Evolutionary conservation across 768 basidiomycete species (phyloP).

Genomic region (Lactarius akahatsu): DNA sequence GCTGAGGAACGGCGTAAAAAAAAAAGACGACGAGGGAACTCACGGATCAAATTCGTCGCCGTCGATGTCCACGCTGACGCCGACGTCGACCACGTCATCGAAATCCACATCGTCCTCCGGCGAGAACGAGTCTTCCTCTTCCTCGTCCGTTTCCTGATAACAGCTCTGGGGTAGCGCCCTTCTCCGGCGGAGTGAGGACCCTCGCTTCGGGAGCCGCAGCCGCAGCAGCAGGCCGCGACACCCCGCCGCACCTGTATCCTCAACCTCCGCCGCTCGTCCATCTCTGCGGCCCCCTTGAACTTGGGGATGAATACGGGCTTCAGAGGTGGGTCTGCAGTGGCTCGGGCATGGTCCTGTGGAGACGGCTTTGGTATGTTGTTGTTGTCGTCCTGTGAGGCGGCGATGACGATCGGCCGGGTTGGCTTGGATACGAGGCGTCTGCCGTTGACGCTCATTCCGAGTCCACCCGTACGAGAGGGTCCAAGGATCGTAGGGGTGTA

Average conservation of each 20-base stretch:
- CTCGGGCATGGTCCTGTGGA: constrained; percentile 17
- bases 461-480: constrained; percentile 57
- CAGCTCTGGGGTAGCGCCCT: constrained; percentile 47
- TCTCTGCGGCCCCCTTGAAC: constrained; percentile 83
- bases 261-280: constrained; percentile 68
- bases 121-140: constrained; percentile 48
- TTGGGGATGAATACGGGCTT: constrained; percentile 67
- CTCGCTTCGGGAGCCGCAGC: constrained; percentile 37
- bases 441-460: constrained; percentile 76
- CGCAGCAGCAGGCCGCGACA: constrained; percentile 36
- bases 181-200: constrained; percentile 32
- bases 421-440: constrained; percentile 11
- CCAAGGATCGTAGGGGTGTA: constrained; percentile 91
- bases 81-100: constrained; percentile 48
- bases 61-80: constrained; percentile 54
- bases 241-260: constrained; percentile 63
- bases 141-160: constrained; percentile 51
- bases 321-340: constrained; percentile 22
- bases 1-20: no score
- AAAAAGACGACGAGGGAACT: constrained; percentile 32
- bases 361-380: constrained; percentile 6
- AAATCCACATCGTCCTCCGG: constrained; percentile 47
- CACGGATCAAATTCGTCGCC: constrained; percentile 82
- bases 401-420: not conserved
- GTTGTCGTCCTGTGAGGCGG: constrained; percentile 11